Evolutionary conservation across 345 rosid species (phyloP).

Genomic region (Camelina neglecta): DNA sequence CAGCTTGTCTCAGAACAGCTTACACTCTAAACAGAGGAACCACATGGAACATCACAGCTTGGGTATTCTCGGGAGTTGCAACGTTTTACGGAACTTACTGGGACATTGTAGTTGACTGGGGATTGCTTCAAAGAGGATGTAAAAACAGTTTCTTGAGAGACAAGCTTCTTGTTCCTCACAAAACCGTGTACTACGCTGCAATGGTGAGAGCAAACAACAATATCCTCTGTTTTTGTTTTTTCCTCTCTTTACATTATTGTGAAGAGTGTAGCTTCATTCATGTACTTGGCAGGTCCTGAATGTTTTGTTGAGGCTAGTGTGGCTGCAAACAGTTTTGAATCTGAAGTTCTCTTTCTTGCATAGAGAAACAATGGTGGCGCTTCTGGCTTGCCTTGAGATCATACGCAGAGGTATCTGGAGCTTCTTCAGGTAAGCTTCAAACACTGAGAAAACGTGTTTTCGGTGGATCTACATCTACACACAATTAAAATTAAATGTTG

Average conservation of each 20-base stretch:
- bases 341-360: conserved; percentile 47
- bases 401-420: conserved; percentile 75
- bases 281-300: conserved; percentile 49
- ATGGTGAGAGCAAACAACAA: conserved; percentile 54
- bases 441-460: conserved; percentile 1
- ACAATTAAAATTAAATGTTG: neutral
- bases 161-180: conserved; percentile 63
- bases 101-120: conserved; percentile 78
- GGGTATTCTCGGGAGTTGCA: conserved; percentile 56
- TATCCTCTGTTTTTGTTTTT: neutral
- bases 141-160: conserved; percentile 69
- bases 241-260: neutral
- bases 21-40: conserved; percentile 43
- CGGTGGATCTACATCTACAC: neutral
- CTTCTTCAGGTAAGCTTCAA: conserved; percentile 58
- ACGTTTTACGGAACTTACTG: conserved; percentile 60
- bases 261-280: neutral
- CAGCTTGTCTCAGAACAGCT: conserved; percentile 65
- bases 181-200: conserved; percentile 55
- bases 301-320: conserved; percentile 66
- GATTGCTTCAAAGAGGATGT: conserved; percentile 60
- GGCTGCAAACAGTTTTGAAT: conserved; percentile 65
- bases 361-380: conserved; percentile 45
- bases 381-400: conserved; percentile 72
- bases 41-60: conserved; percentile 52